Evolutionary conservation across 73 alveolate genomes (phyloP), one percentile per base, ranked within the genome.

Genomic region (Paramecium octaurelia): DNA sequence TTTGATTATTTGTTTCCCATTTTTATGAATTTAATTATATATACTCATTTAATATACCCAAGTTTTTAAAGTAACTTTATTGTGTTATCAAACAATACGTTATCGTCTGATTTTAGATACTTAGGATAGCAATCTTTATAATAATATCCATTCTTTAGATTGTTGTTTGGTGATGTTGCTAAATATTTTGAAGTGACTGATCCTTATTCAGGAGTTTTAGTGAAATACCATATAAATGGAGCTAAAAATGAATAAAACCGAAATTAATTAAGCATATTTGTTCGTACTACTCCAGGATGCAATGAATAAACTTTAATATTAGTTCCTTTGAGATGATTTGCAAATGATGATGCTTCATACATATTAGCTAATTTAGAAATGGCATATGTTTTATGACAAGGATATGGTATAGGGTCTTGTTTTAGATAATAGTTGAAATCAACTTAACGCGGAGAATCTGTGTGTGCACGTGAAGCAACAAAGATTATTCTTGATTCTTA

Each of bases 261-360:
- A 64, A 64, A 64, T 18, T 64, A 34, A 27, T 27, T 34, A 64
- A 64, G 44, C 84, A 94, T 92, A 42, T 89, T 88, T 18, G 96
- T 73, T 64, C 64, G 40, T 14, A 92, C 73, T 0, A 94, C 93
- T 16, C 97, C 97, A 23, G 97, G 97, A 46, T 94, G 97, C 23
- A 94, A 73, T 16, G 93, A 54, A 43, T 69, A 64, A 43, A 92
- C 94, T 77, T 94, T 94, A 27, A 80, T 80, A 92, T 94, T 88
- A 38, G 92, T 59, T 38, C 89, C 83, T 59, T 86, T 92, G 75
- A 92, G n/a, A 9, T 70, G n/a, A n/a, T 92, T 60, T 2, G 92
- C 73, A 85, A 92, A 94, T 69, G 85, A 86, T 54, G 94, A 86
- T 12, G 93, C 71, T 58, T 70, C 86, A 14, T 73, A 94, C 36